phyloP scores from a whole-genome alignment of 176 grass and related monocot species.

The Oryza meridionalis region DNA sequence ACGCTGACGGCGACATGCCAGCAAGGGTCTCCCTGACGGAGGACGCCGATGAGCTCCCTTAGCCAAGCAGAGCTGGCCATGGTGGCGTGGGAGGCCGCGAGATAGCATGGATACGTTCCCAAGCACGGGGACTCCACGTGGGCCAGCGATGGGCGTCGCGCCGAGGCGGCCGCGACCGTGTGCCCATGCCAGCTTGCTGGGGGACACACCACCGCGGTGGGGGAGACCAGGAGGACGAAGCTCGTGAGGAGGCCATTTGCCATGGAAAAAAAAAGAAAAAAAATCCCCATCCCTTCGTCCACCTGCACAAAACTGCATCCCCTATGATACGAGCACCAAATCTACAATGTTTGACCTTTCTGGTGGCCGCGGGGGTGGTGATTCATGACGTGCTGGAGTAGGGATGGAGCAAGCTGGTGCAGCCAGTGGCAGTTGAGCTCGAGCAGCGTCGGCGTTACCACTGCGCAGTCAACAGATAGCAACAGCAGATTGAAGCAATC shows the following conservation, averaged over 20 bases:
- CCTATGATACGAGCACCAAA: too few species aligned
- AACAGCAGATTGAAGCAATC: too few species aligned
- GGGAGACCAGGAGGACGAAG: constrained; percentile 38
- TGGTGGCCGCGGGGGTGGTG: too few species aligned
- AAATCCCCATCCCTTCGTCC: too few species aligned
- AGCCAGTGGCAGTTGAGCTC: too few species aligned
- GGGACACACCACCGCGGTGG: constrained; percentile 38
- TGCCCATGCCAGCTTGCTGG: constrained; percentile 52
- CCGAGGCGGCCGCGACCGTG: constrained; percentile 48
- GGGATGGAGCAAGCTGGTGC: too few species aligned
- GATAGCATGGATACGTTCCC: constrained; percentile 62
- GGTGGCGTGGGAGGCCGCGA: constrained; percentile 52
- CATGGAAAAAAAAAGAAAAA: too few species aligned
- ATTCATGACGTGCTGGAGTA: too few species aligned
- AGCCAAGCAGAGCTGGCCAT: background rate
- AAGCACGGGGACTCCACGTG: constrained; percentile 60
- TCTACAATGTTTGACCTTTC: too few species aligned
- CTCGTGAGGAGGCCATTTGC: constrained; percentile 21
- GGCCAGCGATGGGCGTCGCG: constrained; percentile 19
- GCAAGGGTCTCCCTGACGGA: constrained; percentile 58
- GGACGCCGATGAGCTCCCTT: constrained; percentile 65
- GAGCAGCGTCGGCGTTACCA: too few species aligned
- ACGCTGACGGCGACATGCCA: constrained; percentile 48
- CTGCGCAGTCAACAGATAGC: too few species aligned
- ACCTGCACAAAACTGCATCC: too few species aligned